These are phyloP conservation scores for Clitopilus passeckerianus DNA, from an alignment of 768 basidiomycete genomes.

Conservation along the genomic window DNA sequence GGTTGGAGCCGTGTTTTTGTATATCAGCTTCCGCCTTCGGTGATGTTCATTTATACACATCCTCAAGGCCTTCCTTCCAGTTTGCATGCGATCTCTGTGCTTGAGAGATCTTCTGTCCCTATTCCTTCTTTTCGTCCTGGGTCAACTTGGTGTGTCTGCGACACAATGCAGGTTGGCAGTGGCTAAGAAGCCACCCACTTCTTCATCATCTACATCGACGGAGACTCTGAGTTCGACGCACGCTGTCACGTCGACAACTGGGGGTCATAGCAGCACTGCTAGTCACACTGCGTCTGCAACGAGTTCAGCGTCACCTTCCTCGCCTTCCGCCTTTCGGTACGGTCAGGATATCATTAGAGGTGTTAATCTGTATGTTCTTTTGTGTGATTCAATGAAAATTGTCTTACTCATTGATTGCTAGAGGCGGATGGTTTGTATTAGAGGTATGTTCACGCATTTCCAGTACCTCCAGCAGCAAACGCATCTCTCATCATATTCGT, in stretches of 20 bases:
- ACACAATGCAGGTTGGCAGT: not conserved
- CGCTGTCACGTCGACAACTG: too few relatives aligned
- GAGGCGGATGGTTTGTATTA: constrained; percentile 62
- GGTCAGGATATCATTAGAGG: constrained; percentile 43
- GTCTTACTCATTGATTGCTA: constrained; percentile 13
- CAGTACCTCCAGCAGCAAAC: not conserved
- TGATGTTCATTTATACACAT: not conserved
- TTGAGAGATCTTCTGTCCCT: not conserved
- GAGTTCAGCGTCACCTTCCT: constrained; percentile 2
- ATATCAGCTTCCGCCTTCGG: not conserved
- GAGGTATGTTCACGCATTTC: constrained; percentile 34
- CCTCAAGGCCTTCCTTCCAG: not conserved
- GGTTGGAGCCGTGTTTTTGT: not conserved
- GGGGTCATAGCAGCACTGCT: not conserved
- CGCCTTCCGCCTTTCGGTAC: constrained; percentile 36
- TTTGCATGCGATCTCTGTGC: not conserved
- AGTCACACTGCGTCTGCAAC: not conserved
- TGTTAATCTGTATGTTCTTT: constrained; percentile 53
- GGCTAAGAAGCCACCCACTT: not conserved
- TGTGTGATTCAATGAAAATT: not conserved
- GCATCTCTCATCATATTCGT: not conserved
- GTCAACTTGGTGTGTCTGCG: not conserved
- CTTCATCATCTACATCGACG: too few relatives aligned
- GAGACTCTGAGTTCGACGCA: too few relatives aligned
- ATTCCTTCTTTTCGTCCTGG: not conserved